phyloP scores from a whole-genome alignment of 1,284 basidiomycete genomes.

The Leccinum solheimii region DNA sequence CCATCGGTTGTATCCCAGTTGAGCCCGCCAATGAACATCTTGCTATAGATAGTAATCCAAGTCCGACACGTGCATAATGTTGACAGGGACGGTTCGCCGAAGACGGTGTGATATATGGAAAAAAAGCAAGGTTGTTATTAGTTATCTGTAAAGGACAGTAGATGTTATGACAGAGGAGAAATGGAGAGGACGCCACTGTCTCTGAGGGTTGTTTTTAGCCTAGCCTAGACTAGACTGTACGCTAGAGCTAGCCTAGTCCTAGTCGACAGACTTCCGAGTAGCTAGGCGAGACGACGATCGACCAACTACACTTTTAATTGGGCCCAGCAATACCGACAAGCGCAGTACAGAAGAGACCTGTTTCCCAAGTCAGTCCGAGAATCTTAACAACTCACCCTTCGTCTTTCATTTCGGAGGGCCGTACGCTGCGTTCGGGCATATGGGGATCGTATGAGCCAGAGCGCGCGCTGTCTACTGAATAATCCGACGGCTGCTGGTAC shows the following conservation, averaged over 20 bases:
- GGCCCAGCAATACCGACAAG: conserved; percentile 33
- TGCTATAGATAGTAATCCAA: conserved; percentile 58
- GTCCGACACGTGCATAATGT: conserved; percentile 28
- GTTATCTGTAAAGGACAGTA: conserved; percentile 70
- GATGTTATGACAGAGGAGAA: conserved; percentile 55
- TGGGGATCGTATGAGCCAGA: conserved; percentile 44
- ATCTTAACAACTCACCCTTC: conserved; percentile 81
- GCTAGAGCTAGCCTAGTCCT: conserved; percentile 71
- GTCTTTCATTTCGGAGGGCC: conserved; percentile 96
- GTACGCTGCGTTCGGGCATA: conserved; percentile 63
- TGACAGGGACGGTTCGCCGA: conserved; percentile 38
- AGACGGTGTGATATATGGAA: conserved; percentile 33
- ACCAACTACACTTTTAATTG: conserved; percentile 53
- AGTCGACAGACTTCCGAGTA: conserved; percentile 44
- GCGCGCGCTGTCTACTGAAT: conserved; percentile 38
- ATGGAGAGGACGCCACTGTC: conserved; percentile 74
- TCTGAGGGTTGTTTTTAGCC: conserved; percentile 54
- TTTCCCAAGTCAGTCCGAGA: conserved; percentile 10
- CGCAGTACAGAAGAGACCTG: conserved; percentile 18
- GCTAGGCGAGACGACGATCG: conserved; percentile 42
- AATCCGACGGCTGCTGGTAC: conserved; percentile 66
- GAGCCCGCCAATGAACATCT: conserved; percentile 96
- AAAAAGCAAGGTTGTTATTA: conserved; percentile 62
- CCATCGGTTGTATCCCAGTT: conserved; percentile 99
- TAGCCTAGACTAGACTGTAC: conserved; percentile 68